Percentiles rank a stretch among this genome's conserved stretches.
phyloP scores from a whole-genome alignment of 169 alveolate species.

The Theileria sp. region DNA sequence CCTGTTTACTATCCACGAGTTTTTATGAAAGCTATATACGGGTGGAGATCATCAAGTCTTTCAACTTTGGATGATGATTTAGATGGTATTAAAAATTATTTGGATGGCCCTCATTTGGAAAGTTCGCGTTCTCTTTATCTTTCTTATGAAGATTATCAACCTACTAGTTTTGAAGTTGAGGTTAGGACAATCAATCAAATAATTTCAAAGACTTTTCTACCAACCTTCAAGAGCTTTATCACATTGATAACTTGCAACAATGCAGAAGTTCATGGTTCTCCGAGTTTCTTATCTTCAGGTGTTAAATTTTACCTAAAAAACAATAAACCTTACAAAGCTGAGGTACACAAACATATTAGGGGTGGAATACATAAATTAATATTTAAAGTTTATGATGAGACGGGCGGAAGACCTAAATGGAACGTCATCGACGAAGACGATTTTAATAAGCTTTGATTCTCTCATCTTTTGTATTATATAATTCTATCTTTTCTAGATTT shows the following conservation, averaged over 20 bases:
- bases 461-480: not conserved
- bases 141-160: not conserved
- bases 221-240: not conserved
- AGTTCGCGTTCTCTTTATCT: not conserved
- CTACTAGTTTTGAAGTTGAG: not conserved
- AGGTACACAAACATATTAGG: not conserved
- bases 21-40: not conserved
- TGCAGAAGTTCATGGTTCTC: not conserved
- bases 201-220: not conserved
- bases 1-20: not conserved
- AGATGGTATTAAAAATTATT: not conserved
- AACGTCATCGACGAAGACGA: not conserved
- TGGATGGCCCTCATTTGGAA: not conserved
- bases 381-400: not conserved
- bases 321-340: conserved; percentile 5
- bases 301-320: conserved; percentile 2
- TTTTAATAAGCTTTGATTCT: not conserved
- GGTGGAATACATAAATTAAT: not conserved
- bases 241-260: not conserved
- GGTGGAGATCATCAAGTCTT: not conserved
- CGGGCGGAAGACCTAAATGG: not conserved
- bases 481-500: not conserved
- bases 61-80: not conserved
- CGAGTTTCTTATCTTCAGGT: not conserved
- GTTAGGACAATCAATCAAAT: not conserved